Evolutionary conservation across 345 rosid genomes (phyloP).

Genomic region (Lumnitzera racemosa): DNA sequence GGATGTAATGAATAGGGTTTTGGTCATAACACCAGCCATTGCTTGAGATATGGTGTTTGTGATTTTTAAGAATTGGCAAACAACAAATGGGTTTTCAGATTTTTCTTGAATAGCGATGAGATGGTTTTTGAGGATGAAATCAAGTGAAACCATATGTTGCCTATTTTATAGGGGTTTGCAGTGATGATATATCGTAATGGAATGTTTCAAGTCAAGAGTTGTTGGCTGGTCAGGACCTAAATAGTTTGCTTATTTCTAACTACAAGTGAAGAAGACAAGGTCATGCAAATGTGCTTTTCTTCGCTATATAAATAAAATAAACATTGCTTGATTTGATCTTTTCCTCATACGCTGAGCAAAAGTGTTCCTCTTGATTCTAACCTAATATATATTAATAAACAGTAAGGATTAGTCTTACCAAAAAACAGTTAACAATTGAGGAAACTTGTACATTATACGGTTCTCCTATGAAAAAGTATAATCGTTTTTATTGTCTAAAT

Average conservation of each 20-base stretch:
- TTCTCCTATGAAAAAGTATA: too few species aligned
- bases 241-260: background rate
- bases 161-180: background rate
- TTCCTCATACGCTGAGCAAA: too few species aligned
- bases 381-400: too few species aligned
- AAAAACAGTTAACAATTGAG: conserved; percentile 1
- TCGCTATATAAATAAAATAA: too few species aligned
- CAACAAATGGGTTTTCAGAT: background rate
- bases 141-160: background rate
- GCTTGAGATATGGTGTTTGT: too few species aligned
- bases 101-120: background rate
- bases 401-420: background rate
- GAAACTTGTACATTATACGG: conserved; percentile 14
- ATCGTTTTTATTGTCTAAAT: too few species aligned
- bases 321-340: too few species aligned
- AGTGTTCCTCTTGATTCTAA: too few species aligned
- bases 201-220: conserved; percentile 8
- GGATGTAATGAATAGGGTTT: background rate
- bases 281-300: too few species aligned
- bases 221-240: conserved; percentile 6
- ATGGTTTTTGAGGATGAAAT: background rate
- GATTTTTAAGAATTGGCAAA: too few species aligned
- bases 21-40: too few species aligned
- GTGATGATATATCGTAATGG: background rate
- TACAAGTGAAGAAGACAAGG: background rate